Base-by-base conservation (phyloP, 179 eudicot genomes). In the Pouteria campechiana region DNA sequence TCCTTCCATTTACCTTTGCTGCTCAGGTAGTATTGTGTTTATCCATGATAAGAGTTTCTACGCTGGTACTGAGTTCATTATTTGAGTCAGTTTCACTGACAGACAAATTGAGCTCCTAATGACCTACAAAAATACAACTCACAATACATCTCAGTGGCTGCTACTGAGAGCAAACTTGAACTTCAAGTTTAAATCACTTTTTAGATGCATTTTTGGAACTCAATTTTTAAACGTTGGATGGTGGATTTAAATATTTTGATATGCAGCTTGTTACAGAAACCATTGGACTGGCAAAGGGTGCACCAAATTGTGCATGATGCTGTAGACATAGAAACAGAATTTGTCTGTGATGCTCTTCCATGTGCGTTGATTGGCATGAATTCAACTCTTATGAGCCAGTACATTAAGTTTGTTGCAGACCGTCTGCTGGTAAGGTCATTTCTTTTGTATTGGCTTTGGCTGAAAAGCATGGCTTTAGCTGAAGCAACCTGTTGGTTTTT, bases 301-400 rank as follows among this genome's bases (percentile, higher is more conserved):
- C 64, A 70, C 32, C 66, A 52, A 14, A 78, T 81, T 50, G 73
- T 85, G 46, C 69, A 70, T 38, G 93, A 85, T 51, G 93, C 95
- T 38, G 95, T 85, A 44, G 84, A 75, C 48, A 82, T 82, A 9
- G 95, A 85, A 67, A 78, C 44, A 8, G 70, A 78, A 54, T 85
- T 85, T 52, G 79, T 85, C 29, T 81, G 88, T 36, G 93, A 82
- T 35, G 78, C 95, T 28, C 80, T 85, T 18, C 88, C 95, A 4
- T 85, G 95, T 50, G 78, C 73, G 21, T 60, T 85, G 47, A 72
- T 85, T 46, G 93, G 95, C 51, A 85, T 85, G 95, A 85, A 85
- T 59, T 57, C 75, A 18, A 42, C 52, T 3, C 68, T 85, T 2
- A 85, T 82, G 95, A 75, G 84, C 54, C 88, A 78, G 52, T 85